These are phyloP conservation scores for Pythium sukuiense DNA, from an alignment of 352 stramenopile species.

Conservation along the genomic window DNA sequence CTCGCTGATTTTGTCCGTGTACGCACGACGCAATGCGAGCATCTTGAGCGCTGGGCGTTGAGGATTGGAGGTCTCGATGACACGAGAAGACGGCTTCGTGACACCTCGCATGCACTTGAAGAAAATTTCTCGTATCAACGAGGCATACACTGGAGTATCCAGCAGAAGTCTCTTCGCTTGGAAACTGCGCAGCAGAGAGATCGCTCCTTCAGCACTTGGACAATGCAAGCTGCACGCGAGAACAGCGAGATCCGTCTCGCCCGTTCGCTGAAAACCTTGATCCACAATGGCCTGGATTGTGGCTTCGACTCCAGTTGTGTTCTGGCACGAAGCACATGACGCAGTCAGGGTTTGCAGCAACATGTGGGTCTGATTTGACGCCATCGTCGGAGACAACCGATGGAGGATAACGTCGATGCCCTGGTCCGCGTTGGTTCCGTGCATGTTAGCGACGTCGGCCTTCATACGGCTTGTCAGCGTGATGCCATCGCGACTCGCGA, in stretches of 20 bases:
- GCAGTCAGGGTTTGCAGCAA: conserved; percentile 62
- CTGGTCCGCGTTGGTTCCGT: conserved; percentile 42
- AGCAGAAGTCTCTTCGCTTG: conserved; percentile 45
- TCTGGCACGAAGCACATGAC: conserved; percentile 57
- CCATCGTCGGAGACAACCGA: conserved; percentile 30
- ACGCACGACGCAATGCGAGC: conserved; percentile 46
- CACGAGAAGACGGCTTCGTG: background rate
- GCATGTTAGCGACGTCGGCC: conserved; percentile 57
- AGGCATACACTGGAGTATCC: conserved; percentile 56
- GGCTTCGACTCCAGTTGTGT: conserved; percentile 41
- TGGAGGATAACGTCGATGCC: conserved; percentile 51
- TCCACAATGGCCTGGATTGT: conserved; percentile 41
- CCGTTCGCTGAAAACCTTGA: conserved; percentile 40
- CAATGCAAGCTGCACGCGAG: conserved; percentile 58
- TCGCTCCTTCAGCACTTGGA: conserved; percentile 31
- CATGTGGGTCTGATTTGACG: conserved; percentile 29
- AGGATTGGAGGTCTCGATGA: background rate
- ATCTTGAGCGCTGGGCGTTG: conserved; percentile 54
- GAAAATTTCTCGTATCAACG: conserved; percentile 69
- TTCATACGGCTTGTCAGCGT: conserved; percentile 53
- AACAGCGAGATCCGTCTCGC: conserved; percentile 52
- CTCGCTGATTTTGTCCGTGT: conserved; percentile 50
- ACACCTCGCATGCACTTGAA: conserved; percentile 64
- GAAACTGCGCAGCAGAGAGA: conserved; percentile 39
- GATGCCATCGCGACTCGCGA: conserved; percentile 49